phyloP scores from a whole-genome alignment of 345 rosid species.

The Eucalyptus urophylla region DNA sequence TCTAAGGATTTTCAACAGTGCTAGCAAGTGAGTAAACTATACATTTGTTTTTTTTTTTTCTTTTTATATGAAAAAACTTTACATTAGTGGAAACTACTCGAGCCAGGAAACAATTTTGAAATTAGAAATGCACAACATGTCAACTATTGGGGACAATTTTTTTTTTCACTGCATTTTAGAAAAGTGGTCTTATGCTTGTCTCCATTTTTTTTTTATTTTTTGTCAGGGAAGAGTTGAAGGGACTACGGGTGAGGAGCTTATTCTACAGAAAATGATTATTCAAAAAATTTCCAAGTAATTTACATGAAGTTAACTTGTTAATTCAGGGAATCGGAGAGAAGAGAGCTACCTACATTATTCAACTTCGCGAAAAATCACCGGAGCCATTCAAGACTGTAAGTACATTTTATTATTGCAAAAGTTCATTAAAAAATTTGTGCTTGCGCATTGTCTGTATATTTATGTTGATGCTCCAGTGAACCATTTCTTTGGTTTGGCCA shows the following conservation, averaged over 20 bases:
- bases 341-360: constrained; percentile 56
- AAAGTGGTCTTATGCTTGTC: background rate
- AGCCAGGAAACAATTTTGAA: background rate
- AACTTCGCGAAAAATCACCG: constrained; percentile 48
- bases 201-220: background rate
- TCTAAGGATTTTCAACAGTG: constrained; percentile 52
- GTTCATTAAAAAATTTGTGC: background rate
- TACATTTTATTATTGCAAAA: background rate
- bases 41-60: background rate
- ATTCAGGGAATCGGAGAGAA: constrained; percentile 78
- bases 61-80: background rate
- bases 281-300: background rate
- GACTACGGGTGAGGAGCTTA: constrained; percentile 43
- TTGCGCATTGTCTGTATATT: background rate
- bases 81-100: background rate
- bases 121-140: background rate
- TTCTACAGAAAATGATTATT: background rate
- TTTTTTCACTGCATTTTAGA: background rate
- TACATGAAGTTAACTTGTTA: background rate
- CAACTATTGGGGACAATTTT: background rate
- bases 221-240: constrained; percentile 63
- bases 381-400: constrained; percentile 62
- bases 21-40: constrained; percentile 40
- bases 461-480: background rate
- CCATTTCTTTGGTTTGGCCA: background rate